A percentile compares a stretch with the other conserved stretches of the same genome.
Conservation (phyloP, 257 asterid genomes). For the Solanum phureja region DNA sequence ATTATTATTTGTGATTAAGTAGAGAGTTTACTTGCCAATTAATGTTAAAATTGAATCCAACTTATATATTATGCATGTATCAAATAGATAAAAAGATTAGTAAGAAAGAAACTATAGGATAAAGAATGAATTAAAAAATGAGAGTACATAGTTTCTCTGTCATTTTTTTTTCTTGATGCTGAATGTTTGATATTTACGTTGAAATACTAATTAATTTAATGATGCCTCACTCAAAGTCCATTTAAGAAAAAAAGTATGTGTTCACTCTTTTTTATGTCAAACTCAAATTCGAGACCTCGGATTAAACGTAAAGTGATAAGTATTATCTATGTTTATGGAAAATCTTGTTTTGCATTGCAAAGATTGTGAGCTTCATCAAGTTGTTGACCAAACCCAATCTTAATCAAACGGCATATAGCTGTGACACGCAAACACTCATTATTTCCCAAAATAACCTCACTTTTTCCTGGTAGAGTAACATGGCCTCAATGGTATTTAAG, state of each 20-base stretch:
- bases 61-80: background rate
- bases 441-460: background rate
- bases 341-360: background rate
- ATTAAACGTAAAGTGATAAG: fast-evolving
- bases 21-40: fast-evolving
- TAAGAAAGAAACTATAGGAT: background rate
- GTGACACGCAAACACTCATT: background rate
- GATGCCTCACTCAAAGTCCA: background rate
- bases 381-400: conserved; percentile 23
- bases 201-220: fast-evolving
- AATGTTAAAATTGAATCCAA: fast-evolving
- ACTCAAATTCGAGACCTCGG: fast-evolving
- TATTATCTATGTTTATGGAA: background rate
- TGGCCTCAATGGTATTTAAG: background rate
- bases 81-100: too few relatives aligned
- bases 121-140: background rate
- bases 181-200: fast-evolving
- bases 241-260: background rate
- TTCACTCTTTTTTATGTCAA: background rate
- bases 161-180: background rate
- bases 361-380: background rate
- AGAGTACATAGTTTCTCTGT: background rate
- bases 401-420: background rate
- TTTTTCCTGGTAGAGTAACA: background rate
- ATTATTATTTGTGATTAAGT: background rate